These are phyloP conservation scores for Aspergillus awamori DNA, from an alignment of 2,329 filamentous ascomycete species.

Conservation along the genomic window DNA sequence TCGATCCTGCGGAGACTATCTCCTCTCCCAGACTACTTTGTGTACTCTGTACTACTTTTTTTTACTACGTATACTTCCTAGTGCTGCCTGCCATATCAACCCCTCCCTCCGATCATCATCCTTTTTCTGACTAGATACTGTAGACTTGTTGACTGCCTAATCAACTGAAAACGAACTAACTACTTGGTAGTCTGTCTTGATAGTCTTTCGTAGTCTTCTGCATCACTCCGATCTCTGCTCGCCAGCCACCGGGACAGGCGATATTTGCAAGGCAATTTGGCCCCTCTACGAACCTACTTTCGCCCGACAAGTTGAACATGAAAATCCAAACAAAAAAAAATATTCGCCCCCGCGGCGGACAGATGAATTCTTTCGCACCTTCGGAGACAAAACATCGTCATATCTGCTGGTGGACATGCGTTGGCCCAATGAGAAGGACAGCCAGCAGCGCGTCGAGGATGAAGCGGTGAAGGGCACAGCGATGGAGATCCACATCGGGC, in stretches of 20 bases:
- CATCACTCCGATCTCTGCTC: background rate
- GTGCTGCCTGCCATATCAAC: no score
- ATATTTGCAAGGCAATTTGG: background rate
- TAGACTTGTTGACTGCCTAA: no score
- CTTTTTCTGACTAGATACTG: no score
- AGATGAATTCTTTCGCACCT: background rate
- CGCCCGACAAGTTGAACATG: background rate
- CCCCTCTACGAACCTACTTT: background rate
- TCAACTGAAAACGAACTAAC: no score
- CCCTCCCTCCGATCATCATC: no score
- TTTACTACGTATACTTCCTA: no score
- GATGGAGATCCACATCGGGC: background rate
- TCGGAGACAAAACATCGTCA: background rate
- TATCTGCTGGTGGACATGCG: background rate
- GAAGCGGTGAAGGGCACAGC: background rate
- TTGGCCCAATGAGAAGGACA: background rate
- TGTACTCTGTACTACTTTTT: no score
- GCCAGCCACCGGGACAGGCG: background rate
- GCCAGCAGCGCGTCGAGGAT: background rate
- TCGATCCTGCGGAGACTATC: no score
- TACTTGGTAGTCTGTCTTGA: no score
- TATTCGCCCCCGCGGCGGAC: background rate
- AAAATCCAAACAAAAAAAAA: background rate
- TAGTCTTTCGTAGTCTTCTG: background rate
- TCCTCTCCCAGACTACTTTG: no score